Conservation (phyloP, 2,329 filamentous ascomycete species). For the Coniosporium tulheliwenetii region DNA sequence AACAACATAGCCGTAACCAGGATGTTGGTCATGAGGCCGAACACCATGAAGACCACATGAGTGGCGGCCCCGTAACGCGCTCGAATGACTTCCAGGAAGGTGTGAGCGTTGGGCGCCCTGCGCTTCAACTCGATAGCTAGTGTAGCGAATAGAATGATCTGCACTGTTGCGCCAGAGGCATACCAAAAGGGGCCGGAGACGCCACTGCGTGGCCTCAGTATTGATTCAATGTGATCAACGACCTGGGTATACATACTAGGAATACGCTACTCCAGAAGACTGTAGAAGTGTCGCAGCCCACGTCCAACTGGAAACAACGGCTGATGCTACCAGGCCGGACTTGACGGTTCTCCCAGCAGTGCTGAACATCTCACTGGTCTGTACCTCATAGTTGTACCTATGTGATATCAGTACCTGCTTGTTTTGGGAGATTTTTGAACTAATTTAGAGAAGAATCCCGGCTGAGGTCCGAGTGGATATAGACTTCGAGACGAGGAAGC, state of each 20-base stretch:
- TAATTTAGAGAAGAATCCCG: no score
- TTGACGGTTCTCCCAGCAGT: slow-evolving; percentile 82
- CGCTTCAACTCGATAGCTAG: slow-evolving; percentile 82
- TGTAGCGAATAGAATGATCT: slow-evolving; percentile 80
- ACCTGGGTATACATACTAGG: slow-evolving; percentile 29
- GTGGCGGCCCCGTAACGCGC: slow-evolving; percentile 61
- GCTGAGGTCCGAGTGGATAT: background rate
- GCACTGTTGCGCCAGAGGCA: slow-evolving; percentile 58
- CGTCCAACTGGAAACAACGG: slow-evolving; percentile 87
- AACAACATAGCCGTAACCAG: slow-evolving; percentile 81
- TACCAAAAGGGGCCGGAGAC: slow-evolving; percentile 52
- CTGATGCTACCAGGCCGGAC: slow-evolving; percentile 71
- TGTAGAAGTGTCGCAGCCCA: slow-evolving; percentile 79
- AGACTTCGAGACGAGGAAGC: background rate
- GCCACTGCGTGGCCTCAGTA: slow-evolving; percentile 19
- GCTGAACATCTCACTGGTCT: slow-evolving; percentile 86
- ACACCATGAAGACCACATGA: slow-evolving; percentile 67
- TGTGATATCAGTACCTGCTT: background rate
- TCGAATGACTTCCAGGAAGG: slow-evolving; percentile 67
- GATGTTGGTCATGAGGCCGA: slow-evolving; percentile 63
- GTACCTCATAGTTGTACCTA: slow-evolving; percentile 58
- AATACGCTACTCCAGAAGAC: slow-evolving; percentile 66
- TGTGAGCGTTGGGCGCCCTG: slow-evolving; percentile 73
- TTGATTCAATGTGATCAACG: no score
- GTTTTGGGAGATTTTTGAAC: background rate